Base-by-base conservation (phyloP, 1,139 yeast genomes). In the Scheffersomyces segobiensis region DNA sequence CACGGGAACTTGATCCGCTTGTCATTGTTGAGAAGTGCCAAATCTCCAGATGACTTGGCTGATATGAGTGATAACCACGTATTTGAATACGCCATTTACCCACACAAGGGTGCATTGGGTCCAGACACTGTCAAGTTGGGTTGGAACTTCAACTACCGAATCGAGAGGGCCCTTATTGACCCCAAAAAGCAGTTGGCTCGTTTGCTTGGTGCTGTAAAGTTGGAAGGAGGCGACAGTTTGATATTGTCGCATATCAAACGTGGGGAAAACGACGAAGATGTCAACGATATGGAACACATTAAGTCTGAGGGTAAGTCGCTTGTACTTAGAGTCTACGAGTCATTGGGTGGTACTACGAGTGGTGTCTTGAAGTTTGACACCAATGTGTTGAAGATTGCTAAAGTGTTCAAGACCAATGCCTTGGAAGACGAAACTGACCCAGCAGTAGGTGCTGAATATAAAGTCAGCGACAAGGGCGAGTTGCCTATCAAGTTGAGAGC, bases 1-100 rank as follows among this genome's bases (percentile, higher is more conserved):
- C 98, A 92, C 68, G 98, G 98, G 22, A 91, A 92, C 66, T 76
- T 87, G 67, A 91, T 93, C 85, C 85, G 97, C 55, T 79, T 95
- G 58, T 91, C 97, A 1, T 77, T 92, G 61, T 78, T 92, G 66
- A 85, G 97, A 71, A 85, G 97, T 24, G 91, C 98, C 48, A 93
- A 93, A 73, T 90, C 92, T 18, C 98, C 98, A 0, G 98, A 93
- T 78, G 92, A 89, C 26, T 82, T 85, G 68, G 98, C 98, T 3
- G 98, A 95, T 72, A 92, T 95, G 92, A 98, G 98, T 8, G 74
- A 79, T 47, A n/a, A 48, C n/a, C 98, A 95, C 71, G 80, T 79
- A 59, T 90, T 95, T 76, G 87, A 87, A 64, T 95, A 93, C 73
- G 97, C 97, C 0, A 75, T 95, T 54, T 83, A 85, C 60, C 98